These are phyloP conservation scores for Fallopia convolvulus DNA, from an alignment of 148 eudicot genomes.

Conservation along the genomic window DNA sequence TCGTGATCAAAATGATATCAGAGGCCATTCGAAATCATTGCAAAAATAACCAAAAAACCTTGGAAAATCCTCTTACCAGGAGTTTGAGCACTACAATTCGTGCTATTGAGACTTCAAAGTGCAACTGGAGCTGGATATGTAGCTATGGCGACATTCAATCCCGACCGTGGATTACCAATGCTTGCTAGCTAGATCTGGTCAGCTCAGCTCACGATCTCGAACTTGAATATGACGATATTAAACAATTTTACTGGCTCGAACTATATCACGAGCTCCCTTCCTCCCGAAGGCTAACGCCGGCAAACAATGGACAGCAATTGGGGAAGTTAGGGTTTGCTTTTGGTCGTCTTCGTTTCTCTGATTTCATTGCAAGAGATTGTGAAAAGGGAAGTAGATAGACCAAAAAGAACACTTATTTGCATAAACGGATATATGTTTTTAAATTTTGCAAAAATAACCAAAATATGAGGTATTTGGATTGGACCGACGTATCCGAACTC, in stretches of 20 bases:
- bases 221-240: neutral
- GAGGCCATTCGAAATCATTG: neutral
- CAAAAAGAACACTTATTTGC: neutral
- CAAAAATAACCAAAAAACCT: neutral
- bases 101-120: neutral
- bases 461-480: neutral
- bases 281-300: neutral
- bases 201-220: neutral
- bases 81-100: neutral
- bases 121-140: neutral
- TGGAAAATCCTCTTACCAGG: slow-evolving; percentile 9
- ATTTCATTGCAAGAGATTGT: neutral
- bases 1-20: neutral
- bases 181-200: slow-evolving; percentile 10
- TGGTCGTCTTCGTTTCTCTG: neutral
- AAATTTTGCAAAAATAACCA: neutral
- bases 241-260: neutral
- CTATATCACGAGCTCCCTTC: neutral
- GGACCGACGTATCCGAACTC: too few species aligned
- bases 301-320: neutral
- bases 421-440: neutral
- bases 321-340: neutral
- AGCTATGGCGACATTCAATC: neutral
- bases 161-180: neutral
- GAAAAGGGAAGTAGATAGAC: neutral